Evolutionary conservation across 2,329 filamentous ascomycete species (phyloP).

Genomic region (Xylaria sp.): DNA sequence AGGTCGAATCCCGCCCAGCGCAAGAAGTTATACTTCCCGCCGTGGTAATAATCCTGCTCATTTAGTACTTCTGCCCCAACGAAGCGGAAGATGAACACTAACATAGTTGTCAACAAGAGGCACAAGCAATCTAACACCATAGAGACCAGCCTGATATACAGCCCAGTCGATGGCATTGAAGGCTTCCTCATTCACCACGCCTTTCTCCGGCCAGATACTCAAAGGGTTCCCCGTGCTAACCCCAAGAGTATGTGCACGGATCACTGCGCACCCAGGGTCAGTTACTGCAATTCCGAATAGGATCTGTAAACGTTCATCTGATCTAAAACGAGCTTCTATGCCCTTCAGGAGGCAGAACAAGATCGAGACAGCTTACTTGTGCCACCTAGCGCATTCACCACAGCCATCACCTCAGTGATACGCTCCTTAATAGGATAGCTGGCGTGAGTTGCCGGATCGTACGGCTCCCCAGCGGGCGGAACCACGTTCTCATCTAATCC

Average conservation of each 20-base stretch:
- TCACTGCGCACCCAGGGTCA: slow-evolving; percentile 39
- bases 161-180: slow-evolving; percentile 62
- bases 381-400: slow-evolving; percentile 57
- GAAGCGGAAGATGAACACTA: slow-evolving; percentile 20
- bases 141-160: slow-evolving; percentile 57
- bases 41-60: slow-evolving; percentile 61
- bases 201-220: slow-evolving; percentile 55
- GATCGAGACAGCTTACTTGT: slow-evolving; percentile 43
- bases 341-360: not conserved
- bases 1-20: slow-evolving; percentile 59
- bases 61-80: slow-evolving; percentile 26
- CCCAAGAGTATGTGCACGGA: slow-evolving; percentile 59
- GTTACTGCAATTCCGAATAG: not conserved
- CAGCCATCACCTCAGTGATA: slow-evolving; percentile 59
- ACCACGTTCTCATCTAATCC: slow-evolving; percentile 62
- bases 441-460: slow-evolving; percentile 55
- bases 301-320: not conserved
- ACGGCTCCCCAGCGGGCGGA: slow-evolving; percentile 57
- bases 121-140: slow-evolving; percentile 58
- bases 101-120: slow-evolving; percentile 61
- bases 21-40: slow-evolving; percentile 61
- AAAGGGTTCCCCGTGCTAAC: slow-evolving; percentile 61
- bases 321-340: not conserved
- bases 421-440: slow-evolving; percentile 60
- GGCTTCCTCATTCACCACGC: slow-evolving; percentile 56